phyloP scores from a whole-genome alignment of 2,329 filamentous ascomycete species.

The Aspergillus pseudoglaucus region DNA sequence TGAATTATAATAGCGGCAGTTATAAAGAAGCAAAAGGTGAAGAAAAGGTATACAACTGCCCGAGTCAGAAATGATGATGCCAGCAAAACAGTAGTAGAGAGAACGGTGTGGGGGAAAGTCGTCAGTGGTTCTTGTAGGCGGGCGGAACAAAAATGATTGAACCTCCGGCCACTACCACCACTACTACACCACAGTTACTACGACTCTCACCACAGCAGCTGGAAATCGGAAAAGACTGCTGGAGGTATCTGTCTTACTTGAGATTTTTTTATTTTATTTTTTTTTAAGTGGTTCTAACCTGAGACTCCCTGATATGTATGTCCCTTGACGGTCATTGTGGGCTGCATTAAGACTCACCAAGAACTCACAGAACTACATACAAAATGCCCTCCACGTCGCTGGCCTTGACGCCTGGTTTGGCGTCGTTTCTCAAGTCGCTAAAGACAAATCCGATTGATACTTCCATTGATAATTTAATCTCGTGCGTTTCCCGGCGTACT shows the following conservation, averaged over 20 bases:
- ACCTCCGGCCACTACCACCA: background rate
- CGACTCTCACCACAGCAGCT: background rate
- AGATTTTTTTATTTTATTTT: no score
- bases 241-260: no score
- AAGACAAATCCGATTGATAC: constrained; percentile 70
- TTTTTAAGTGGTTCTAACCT: no score
- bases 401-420: constrained; percentile 64
- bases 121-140: background rate
- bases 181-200: background rate
- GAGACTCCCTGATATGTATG: no score
- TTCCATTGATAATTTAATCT: constrained; percentile 75
- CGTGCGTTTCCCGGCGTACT: constrained; percentile 49
- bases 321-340: background rate
- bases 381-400: constrained; percentile 53
- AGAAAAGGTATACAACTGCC: background rate
- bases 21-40: background rate
- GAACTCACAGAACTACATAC: background rate
- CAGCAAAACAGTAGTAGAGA: background rate
- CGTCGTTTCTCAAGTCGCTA: constrained; percentile 71
- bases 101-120: background rate
- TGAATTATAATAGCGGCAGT: background rate
- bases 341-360: background rate
- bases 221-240: background rate
- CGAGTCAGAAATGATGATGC: background rate
- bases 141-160: background rate